These are phyloP conservation scores for Croton laevigatus DNA, from an alignment of 441 rosid species.

Conservation along the genomic window DNA sequence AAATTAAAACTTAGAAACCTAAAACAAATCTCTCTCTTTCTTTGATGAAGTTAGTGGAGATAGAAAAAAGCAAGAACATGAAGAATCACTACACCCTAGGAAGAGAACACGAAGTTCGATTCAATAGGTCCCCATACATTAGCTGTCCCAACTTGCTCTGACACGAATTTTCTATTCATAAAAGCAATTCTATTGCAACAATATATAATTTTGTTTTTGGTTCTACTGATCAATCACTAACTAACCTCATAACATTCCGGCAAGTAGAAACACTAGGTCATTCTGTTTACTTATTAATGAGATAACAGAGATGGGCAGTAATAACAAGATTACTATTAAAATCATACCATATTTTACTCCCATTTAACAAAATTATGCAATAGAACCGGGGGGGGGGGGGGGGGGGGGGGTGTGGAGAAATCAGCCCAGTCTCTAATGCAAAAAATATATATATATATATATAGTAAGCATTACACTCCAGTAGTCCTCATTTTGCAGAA, in stretches of 20 bases:
- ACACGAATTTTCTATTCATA: neutral
- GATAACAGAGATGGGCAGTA: neutral
- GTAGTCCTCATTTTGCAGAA: neutral
- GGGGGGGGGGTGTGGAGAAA: too few relatives aligned
- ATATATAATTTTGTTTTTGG: neutral
- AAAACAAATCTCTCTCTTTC: neutral
- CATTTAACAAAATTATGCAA: neutral
- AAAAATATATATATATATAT: too few relatives aligned
- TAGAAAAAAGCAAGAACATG: neutral
- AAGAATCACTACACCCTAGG: neutral
- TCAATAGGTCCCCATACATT: neutral
- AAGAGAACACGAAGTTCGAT: neutral
- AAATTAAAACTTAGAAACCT: constrained; percentile 11
- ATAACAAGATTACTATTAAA: neutral
- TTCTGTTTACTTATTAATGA: neutral
- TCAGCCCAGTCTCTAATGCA: neutral
- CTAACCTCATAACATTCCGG: neutral
- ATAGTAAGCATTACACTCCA: neutral
- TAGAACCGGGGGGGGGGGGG: too few relatives aligned
- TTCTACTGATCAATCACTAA: neutral
- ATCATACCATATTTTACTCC: neutral
- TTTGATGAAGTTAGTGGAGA: neutral
- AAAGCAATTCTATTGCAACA: neutral
- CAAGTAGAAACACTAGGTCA: neutral
- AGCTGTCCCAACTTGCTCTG: neutral